Base-by-base conservation (phyloP, 305 asterid genomes). In the Ilex paraguariensis region DNA sequence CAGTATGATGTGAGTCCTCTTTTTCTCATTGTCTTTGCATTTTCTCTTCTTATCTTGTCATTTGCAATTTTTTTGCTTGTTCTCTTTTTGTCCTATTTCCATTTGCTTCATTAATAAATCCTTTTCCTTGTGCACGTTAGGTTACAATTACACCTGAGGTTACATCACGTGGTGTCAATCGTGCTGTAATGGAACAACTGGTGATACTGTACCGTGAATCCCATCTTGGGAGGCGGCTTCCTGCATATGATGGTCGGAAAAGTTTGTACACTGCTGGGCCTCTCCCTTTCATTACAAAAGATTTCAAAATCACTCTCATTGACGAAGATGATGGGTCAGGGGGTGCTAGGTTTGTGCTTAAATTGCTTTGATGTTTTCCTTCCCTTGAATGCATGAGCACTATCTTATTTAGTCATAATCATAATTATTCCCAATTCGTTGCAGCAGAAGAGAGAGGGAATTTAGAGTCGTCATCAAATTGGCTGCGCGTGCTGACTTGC, bases 251-350 rank as follows among this genome's bases (percentile, higher is more conserved):
- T 81, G 97, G 98, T 21, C 74, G 97, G 62, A 92, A 92, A 84
- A 87, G 96, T 66, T 85, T 86, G 16, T 90, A 92, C 75, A 93
- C 99, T 64, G 99, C 97, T 11, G 99, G 99, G 4, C 89, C 99
- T 31, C 81, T 93, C 39, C 99, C 99, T 44, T 93, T 93, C 77
- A 72, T 48, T 44, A 81, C 87, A 0, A 86, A 76, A 66, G 99
- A 86, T 75, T 93, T 93, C 68, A 82, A 39, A 21, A 83, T 93
- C 46, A 80, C 74, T 40, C 96, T 93, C 28, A 9, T 70, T 12
- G 94, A 86, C 60, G 99, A 84, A 60, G 97, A 90, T 56, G 98
- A 92, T 32, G 83, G 88, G 71, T 66, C 90, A 33, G 85, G 85
- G 55, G 74, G 77, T 51, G 32, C 80, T 52, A 88, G 95, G 99